Base-by-base conservation (phyloP, 23 red algal species). In the Agarophyton chilense region DNA sequence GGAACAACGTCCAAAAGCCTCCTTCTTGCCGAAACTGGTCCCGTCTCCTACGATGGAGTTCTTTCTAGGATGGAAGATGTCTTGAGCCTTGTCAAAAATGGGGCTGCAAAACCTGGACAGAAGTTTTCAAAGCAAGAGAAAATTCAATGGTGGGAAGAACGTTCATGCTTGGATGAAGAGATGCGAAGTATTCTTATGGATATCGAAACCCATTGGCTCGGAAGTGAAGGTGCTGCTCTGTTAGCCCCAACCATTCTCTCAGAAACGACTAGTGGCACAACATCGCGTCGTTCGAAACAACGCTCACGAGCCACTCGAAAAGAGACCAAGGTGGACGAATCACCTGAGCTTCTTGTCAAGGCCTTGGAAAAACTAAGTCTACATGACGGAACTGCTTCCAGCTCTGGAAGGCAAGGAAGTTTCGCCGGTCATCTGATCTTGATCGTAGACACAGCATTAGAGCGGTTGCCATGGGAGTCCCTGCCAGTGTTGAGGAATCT, bases 401-500 rank as follows among this genome's bases (percentile, higher is more conserved):
- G 44, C 17, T 49, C 43, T 13, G 29, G 28, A 19, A 26, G 25
- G 29, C 47, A 40, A 18, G 33, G 45, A 0, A 33, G 31, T 32
- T n/a, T 49, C 4, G 28, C 25, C 51, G 91, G 73, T 5, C 60
- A 74, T 26, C 29, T 94, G 28, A 62, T 85, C 52, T 45, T 94
- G 77, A 31, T 85, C 28, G 31, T 87, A 9, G 91, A 94, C 35
- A 68, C 79, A 38, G 52, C 34, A 19, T 55, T 94, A 28, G 91
- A 94, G 81, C 54, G 42, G 11, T 79, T 94, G 21, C 91, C 91
- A 19, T 94, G 91, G 91, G 91, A 94, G 52, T 85, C 79, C 22
- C 55, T 94, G 38, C 81, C 81, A 11, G 18, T 81, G 8, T 72
- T 94, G 36, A 66, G 81, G 22, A 35, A 79, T 6, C 39, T 63